These are phyloP conservation scores for Cutaneotrichosporon cavernicola DNA, from an alignment of 1,284 basidiomycete genomes.

Conservation along the genomic window DNA sequence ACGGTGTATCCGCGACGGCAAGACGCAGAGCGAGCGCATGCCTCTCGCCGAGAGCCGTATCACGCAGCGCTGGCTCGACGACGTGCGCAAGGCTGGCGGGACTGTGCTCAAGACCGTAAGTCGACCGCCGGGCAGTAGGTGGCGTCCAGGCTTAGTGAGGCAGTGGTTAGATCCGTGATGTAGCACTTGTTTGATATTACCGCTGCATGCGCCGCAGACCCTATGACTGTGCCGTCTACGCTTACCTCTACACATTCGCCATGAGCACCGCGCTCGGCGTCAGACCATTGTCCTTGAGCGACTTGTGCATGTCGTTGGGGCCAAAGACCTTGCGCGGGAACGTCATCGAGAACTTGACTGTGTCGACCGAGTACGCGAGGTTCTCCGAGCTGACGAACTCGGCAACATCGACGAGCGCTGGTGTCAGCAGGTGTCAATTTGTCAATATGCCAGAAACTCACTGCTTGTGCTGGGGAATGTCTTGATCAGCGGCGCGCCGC, in stretches of 20 bases:
- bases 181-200: not conserved
- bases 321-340: constrained; percentile 67
- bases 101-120: constrained; percentile 41
- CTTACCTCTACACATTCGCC: constrained; percentile 29
- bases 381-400: constrained; percentile 77
- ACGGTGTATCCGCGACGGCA: constrained; percentile 69
- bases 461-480: constrained; percentile 71
- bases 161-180: not conserved
- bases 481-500: constrained; percentile 74
- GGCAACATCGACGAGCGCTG: constrained; percentile 71
- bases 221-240: not conserved
- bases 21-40: constrained; percentile 71
- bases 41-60: constrained; percentile 71
- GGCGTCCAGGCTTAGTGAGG: not conserved
- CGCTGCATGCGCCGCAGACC: not conserved
- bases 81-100: constrained; percentile 58
- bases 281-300: constrained; percentile 51
- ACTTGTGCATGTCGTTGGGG: constrained; percentile 47
- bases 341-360: constrained; percentile 69
- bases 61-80: constrained; percentile 76
- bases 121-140: constrained; percentile 32
- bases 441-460: constrained; percentile 26
- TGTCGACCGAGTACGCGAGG: constrained; percentile 67
- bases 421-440: constrained; percentile 50
- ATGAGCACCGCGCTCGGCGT: constrained; percentile 52